Percentiles rank a stretch among this genome's conserved stretches.
These are phyloP conservation scores for Durio zibethinus DNA, from an alignment of 345 rosid species.

Conservation along the genomic window DNA sequence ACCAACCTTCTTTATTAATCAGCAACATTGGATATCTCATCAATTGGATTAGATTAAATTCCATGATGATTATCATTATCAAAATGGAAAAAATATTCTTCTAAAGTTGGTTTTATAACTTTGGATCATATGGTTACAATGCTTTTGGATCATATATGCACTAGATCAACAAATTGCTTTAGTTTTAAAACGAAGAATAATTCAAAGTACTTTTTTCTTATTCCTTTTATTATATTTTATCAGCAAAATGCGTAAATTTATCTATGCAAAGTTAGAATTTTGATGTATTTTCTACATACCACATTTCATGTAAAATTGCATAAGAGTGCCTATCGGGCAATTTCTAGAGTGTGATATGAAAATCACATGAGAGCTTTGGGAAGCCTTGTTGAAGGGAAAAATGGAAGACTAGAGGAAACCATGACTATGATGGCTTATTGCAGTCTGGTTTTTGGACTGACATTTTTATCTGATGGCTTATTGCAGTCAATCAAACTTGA, in stretches of 20 bases:
- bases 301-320: neutral
- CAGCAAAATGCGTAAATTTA: neutral
- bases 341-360: neutral
- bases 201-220: neutral
- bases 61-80: neutral
- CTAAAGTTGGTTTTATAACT: constrained; percentile 5
- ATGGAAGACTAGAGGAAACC: neutral
- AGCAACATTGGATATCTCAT: neutral
- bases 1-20: neutral
- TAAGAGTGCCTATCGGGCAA: neutral
- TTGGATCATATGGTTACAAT: neutral
- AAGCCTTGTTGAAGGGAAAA: neutral
- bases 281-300: neutral
- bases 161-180: neutral
- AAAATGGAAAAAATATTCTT: neutral
- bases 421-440: neutral
- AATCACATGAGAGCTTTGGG: neutral
- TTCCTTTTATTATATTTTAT: neutral
- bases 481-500: neutral
- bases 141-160: constrained; percentile 8
- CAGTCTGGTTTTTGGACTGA: neutral
- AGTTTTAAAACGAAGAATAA: neutral
- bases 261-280: neutral
- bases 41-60: neutral
- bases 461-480: neutral